Base-by-base conservation (phyloP, 176 grass and related monocot species). In the Puya raimondii region DNA sequence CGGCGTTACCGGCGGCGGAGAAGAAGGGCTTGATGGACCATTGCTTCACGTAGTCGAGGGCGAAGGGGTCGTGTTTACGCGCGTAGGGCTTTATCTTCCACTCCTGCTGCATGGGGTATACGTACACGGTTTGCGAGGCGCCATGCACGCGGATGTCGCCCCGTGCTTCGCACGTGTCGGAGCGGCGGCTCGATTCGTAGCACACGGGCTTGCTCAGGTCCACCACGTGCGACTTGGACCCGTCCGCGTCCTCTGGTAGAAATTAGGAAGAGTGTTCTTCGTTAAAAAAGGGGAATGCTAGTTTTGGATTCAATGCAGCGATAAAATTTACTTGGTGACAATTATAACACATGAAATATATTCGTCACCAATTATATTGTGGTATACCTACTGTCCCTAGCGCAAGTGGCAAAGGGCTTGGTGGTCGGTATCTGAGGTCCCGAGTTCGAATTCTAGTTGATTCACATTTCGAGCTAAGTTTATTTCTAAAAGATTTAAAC, bases 51-150 rank as follows among this genome's bases (percentile, higher is more conserved):
- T 89, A 75, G 56, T 85, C 81, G 47, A 87, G 80, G 68, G 93
- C 93, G 4, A 89, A 79, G 8, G 73, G 3, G 81, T 96, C 89
- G 81, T 92, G 88, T 2, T 29, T 88, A 0, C 93, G 75, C 52
- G 86, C 84, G 84, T 96, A 92, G 3, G 93, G 93, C 48, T 87
- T 96, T 22, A 85, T 89, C 7, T 54, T 70, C 93, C 86, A 89
- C 26, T 83, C 84, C 3, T 64, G 78, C 12, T 29, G n/a, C 0
- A 83, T 69, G 33, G 83, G 88, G 69, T 23, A 69, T 59, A 92
- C 79, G 84, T 89, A 89, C 72, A 96, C 85, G 23, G 12, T 63
- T 57, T 82, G 85, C 65, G 78, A 71, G 66, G 88, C 84, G 33
- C 86, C 93, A 48, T 85, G 74, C 1, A 96, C 84, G 0, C 84